Conservation (phyloP, 768 basidiomycete species). For the Pleurotus djamor region DNA sequence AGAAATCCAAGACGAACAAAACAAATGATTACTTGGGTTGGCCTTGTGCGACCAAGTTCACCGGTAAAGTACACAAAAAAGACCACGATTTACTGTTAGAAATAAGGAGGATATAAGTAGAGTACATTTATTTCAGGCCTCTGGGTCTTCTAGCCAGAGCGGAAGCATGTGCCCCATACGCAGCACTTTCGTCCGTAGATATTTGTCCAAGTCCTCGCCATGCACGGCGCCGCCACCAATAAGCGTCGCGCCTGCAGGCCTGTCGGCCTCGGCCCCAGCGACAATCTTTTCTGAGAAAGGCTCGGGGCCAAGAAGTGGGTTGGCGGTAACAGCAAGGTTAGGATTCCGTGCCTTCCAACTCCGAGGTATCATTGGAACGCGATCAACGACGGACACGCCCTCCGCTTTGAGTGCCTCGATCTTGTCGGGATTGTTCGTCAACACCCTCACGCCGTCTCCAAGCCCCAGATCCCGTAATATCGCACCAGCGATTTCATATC, state of each 20-base stretch:
- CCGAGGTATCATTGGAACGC: slow-evolving; percentile 93
- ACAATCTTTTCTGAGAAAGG: slow-evolving; percentile 19
- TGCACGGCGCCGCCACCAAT: slow-evolving; percentile 76
- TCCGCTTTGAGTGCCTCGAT: slow-evolving; percentile 84
- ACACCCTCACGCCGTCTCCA: slow-evolving; percentile 48
- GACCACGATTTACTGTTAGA: too few species aligned
- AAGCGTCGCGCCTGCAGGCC: slow-evolving; percentile 67
- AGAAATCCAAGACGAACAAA: background rate
- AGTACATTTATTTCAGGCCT: slow-evolving; percentile 6
- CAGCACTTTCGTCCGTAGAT: slow-evolving; percentile 93
- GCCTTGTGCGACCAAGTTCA: background rate
- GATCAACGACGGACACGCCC: slow-evolving; percentile 76
- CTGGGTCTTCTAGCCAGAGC: slow-evolving; percentile 42
- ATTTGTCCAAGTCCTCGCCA: slow-evolving; percentile 90
- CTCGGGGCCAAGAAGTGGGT: slow-evolving; percentile 15
- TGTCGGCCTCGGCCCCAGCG: slow-evolving; percentile 25
- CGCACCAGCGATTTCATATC: slow-evolving; percentile 88
- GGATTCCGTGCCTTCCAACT: slow-evolving; percentile 66
- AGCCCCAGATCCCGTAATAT: slow-evolving; percentile 88
- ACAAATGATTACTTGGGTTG: background rate
- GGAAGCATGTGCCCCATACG: slow-evolving; percentile 96
- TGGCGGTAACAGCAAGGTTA: slow-evolving; percentile 20
- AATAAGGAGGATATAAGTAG: background rate
- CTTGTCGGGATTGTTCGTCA: slow-evolving; percentile 99
- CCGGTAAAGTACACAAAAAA: too few species aligned